These are phyloP conservation scores for Monosporascus ibericus DNA, from an alignment of 2,329 filamentous ascomycete species.

Conservation along the genomic window DNA sequence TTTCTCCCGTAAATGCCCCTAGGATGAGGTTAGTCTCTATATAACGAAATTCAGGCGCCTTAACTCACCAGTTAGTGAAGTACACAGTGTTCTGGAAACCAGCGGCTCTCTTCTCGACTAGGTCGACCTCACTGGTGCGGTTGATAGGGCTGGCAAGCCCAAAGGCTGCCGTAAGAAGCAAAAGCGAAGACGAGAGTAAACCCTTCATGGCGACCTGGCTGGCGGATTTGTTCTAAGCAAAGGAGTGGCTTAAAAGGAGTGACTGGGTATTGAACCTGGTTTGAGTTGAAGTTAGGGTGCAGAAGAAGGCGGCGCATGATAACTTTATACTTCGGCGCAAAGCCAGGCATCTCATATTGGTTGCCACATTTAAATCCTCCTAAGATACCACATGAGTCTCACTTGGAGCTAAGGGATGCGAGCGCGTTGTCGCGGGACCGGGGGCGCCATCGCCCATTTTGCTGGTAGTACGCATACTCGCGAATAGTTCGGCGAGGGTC, in stretches of 20 bases:
- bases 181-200: constrained; percentile 10
- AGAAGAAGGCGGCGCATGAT: not conserved
- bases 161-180: constrained; percentile 20
- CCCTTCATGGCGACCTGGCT: constrained; percentile 21
- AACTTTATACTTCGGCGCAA: not conserved
- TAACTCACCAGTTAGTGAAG: constrained; percentile 42
- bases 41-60: not conserved
- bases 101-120: constrained; percentile 16
- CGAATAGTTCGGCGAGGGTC: not conserved
- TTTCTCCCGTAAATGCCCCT: constrained; percentile 70
- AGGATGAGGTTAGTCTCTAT: constrained; percentile 1
- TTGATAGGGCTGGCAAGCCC: constrained; percentile 15
- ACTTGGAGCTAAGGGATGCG: not conserved
- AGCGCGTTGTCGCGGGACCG: not conserved
- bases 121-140: constrained; percentile 11
- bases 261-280: not conserved
- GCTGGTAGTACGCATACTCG: not conserved
- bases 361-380: not conserved
- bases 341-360: not conserved
- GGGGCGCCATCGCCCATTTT: not conserved
- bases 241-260: not conserved
- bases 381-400: not conserved
- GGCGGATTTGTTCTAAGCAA: constrained; percentile 5
- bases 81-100: constrained; percentile 40
- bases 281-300: not conserved